Percentiles rank a stretch among this genome's conserved stretches.
Evolutionary conservation across 1,139 yeast genomes (phyloP).

Genomic region (Scheffersomyces lignicola): DNA sequence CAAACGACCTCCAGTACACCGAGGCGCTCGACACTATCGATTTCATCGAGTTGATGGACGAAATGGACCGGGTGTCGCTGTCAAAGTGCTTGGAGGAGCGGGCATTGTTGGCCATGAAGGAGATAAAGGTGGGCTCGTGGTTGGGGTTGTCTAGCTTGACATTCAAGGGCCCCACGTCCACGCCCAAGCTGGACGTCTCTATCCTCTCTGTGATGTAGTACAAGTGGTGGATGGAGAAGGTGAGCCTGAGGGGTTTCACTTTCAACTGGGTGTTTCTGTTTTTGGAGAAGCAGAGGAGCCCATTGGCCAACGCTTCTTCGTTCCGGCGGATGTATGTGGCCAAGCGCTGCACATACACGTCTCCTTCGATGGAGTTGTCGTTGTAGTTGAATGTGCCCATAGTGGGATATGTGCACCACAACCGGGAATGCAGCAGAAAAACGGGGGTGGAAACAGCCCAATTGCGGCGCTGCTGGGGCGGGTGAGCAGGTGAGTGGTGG

Average conservation of each 20-base stretch:
- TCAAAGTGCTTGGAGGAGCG: slow-evolving; percentile 45
- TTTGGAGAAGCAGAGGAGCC: slow-evolving; percentile 43
- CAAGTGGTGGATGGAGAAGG: slow-evolving; percentile 61
- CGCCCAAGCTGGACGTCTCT: slow-evolving; percentile 51
- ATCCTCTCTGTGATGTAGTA: slow-evolving; percentile 60
- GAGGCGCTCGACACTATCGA: slow-evolving; percentile 52
- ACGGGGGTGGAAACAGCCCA: too few species aligned
- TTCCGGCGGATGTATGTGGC: slow-evolving; percentile 42
- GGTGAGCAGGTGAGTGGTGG: too few species aligned
- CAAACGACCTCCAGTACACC: slow-evolving; percentile 42
- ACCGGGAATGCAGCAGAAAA: too few species aligned
- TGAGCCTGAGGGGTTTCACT: slow-evolving; percentile 53
- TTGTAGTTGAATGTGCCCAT: slow-evolving; percentile 22
- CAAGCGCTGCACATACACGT: slow-evolving; percentile 41
- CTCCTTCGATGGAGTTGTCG: slow-evolving; percentile 41
- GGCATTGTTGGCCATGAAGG: slow-evolving; percentile 52
- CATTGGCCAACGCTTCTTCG: slow-evolving; percentile 49
- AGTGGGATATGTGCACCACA: too few species aligned
- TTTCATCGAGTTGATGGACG: slow-evolving; percentile 63
- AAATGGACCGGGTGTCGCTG: slow-evolving; percentile 60
- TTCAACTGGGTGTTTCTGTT: slow-evolving; percentile 22
- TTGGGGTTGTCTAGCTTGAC: slow-evolving; percentile 59
- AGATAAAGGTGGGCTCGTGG: slow-evolving; percentile 55
- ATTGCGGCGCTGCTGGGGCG: too few species aligned
- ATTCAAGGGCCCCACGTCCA: slow-evolving; percentile 64